Base-by-base conservation (phyloP, 345 rosid species). In the Rhodamnia rubescens region DNA sequence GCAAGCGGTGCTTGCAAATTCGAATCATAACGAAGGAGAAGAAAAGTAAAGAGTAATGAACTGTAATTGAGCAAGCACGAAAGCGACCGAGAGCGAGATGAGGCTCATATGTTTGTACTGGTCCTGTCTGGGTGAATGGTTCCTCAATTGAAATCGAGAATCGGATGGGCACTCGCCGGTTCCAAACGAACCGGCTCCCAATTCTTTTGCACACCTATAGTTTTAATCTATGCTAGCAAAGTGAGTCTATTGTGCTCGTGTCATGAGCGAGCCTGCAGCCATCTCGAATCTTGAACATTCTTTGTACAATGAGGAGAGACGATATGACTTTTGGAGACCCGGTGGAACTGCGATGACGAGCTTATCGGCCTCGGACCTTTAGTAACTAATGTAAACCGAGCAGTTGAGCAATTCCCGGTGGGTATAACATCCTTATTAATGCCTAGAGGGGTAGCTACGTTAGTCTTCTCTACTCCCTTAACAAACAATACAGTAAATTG, bases 221-320 rank as follows among this genome's bases (percentile, higher is more conserved):
- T 9, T 32, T 18, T 18, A 10, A 8, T 64, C 78, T 18, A 32
- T 1, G 44, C 29, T 7, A 7, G 42, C 4, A 13, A 12, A n/a
- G n/a, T n/a, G 74, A 27, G 10, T 2, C 11, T 49, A 2, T 21
- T 7, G 11, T 8, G 58, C 9, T 6, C 7, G 56, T 5, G 21
- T 1, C 22, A 3, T 53, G 53, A 5, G 6, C 18, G 2, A 18
- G 7, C 54, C 21, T 53, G 7, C 6, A 16, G 54, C 54, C 54
- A 53, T 6, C 54, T 6, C 7, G 22, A 6, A 20, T 18, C 42
- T 4, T 7, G 42, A 5, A 64, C 22, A 7, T 15, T 29, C 29
- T 64, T 0, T 2, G 2, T 8, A 8, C 4, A 1, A 0, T 5
- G 5, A 6, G 4, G 74, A 59, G 32, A 13, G 74, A 58, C 4